Percentiles rank a stretch among this genome's conserved stretches.
phyloP scores from a whole-genome alignment of 2,329 filamentous ascomycete genomes.

The Colletotrichum abscissum region DNA sequence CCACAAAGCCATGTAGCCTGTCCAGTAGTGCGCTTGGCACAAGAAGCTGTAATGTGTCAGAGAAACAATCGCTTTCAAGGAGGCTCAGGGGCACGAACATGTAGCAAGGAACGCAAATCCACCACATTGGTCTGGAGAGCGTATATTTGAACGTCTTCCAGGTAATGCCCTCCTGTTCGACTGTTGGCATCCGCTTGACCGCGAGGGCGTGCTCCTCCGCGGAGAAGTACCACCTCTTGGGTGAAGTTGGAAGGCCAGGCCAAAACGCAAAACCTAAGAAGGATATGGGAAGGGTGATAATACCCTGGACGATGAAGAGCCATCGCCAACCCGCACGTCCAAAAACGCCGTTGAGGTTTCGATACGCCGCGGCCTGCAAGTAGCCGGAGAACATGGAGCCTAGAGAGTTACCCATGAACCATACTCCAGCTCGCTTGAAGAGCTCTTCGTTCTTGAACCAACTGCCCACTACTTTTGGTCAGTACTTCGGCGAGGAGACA shows the following conservation, averaged over 20 bases:
- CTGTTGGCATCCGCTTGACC: conserved; percentile 40
- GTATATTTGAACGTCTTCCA: conserved; percentile 40
- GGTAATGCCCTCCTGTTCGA: conserved; percentile 38
- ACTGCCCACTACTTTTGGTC: conserved; percentile 52
- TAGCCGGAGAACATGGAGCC: conserved; percentile 68
- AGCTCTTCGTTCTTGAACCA: conserved; percentile 54
- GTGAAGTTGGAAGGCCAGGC: conserved; percentile 44
- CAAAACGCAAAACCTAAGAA: conserved; percentile 46
- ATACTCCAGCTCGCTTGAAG: conserved; percentile 62
- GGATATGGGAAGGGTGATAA: conserved; percentile 39
- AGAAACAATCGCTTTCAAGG: accelerated
- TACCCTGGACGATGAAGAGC: conserved; percentile 54
- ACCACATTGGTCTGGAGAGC: conserved; percentile 38
- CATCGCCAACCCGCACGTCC: conserved; percentile 54
- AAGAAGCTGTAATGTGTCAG: conserved; percentile 32
- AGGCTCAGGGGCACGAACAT: conserved; percentile 3
- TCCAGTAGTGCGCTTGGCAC: conserved; percentile 40
- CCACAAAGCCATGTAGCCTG: conserved; percentile 37
- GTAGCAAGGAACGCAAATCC: conserved; percentile 39
- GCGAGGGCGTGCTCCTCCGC: conserved; percentile 42
- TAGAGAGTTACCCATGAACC: conserved; percentile 61
- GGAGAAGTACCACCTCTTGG: conserved; percentile 43
- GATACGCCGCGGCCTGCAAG: conserved; percentile 65
- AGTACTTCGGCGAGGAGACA: conserved; percentile 35
- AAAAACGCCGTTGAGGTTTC: conserved; percentile 59